phyloP scores from a whole-genome alignment of 257 asterid species.

The Perilla frutescens region DNA sequence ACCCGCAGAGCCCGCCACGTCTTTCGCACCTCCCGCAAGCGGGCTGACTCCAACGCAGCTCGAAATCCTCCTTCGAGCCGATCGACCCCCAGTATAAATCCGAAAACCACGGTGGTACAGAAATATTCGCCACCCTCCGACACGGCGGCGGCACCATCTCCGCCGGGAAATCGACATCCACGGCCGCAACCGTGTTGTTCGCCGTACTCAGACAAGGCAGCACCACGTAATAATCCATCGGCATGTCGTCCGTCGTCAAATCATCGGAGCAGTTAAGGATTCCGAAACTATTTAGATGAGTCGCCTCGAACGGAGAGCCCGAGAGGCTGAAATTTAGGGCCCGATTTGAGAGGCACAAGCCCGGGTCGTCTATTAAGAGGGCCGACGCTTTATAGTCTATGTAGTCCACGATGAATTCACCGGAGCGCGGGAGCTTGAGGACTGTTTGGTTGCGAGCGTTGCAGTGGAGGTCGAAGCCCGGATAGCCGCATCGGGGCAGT shows the following conservation, averaged over 20 bases:
- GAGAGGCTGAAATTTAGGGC: constrained; percentile 44
- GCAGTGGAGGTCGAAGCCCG: constrained; percentile 71
- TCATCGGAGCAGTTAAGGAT: constrained; percentile 53
- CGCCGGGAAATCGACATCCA: not conserved
- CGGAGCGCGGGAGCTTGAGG: constrained; percentile 57
- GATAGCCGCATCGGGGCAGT: constrained; percentile 55
- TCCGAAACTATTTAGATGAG: not conserved
- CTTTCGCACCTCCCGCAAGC: constrained; percentile 50
- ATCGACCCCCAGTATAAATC: constrained; percentile 34
- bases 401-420: constrained; percentile 53
- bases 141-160: constrained; percentile 43
- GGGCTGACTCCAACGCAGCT: constrained; percentile 56
- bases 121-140: constrained; percentile 33
- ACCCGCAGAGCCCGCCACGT: constrained; percentile 50
- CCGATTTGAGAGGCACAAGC: constrained; percentile 50
- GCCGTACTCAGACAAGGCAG: constrained; percentile 40
- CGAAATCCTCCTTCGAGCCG: constrained; percentile 38
- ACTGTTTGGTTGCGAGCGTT: constrained; percentile 48
- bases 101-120: constrained; percentile 40
- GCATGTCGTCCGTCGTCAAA: not conserved
- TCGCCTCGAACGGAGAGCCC: constrained; percentile 47
- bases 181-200: constrained; percentile 45
- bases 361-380: constrained; percentile 52
- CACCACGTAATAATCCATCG: constrained; percentile 7
- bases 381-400: constrained; percentile 52